A percentile compares a stretch with the other conserved stretches of the same genome.
phyloP scores from a whole-genome alignment of 108 stramenopile species.

The Cyclotella cryptica region DNA sequence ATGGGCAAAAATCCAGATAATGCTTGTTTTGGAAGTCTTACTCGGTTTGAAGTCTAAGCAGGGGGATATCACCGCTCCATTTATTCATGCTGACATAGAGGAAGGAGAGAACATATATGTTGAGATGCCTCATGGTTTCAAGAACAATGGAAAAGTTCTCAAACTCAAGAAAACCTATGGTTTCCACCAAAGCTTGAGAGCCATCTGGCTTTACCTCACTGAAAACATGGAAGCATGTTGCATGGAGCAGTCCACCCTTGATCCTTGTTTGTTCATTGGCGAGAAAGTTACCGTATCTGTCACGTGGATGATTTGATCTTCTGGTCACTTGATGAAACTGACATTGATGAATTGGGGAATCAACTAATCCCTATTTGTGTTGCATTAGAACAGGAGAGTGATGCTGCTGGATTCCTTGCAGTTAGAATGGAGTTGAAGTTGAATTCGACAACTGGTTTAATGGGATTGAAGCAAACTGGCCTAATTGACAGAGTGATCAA shows the following conservation, averaged over 20 bases:
- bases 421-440: background rate
- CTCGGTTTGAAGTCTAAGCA: constrained; percentile 19
- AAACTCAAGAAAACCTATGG: constrained; percentile 48
- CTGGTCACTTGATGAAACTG: constrained; percentile 19
- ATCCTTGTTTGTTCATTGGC: constrained; percentile 7
- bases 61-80: background rate
- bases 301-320: constrained; percentile 34
- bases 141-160: constrained; percentile 35
- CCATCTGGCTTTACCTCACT: constrained; percentile 24
- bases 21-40: background rate
- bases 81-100: constrained; percentile 21
- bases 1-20: constrained; percentile 54
- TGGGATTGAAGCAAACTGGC: background rate
- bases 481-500: background rate
- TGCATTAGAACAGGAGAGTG: background rate
- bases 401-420: constrained; percentile 2
- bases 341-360: background rate
- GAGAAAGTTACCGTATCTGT: background rate
- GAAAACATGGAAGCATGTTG: background rate
- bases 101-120: constrained; percentile 40
- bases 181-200: background rate
- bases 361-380: background rate
- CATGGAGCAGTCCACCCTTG: background rate
- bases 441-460: background rate
- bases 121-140: constrained; percentile 37